Base-by-base conservation (phyloP, 75 land plant species). In the Adiantum capillusveneris region DNA sequence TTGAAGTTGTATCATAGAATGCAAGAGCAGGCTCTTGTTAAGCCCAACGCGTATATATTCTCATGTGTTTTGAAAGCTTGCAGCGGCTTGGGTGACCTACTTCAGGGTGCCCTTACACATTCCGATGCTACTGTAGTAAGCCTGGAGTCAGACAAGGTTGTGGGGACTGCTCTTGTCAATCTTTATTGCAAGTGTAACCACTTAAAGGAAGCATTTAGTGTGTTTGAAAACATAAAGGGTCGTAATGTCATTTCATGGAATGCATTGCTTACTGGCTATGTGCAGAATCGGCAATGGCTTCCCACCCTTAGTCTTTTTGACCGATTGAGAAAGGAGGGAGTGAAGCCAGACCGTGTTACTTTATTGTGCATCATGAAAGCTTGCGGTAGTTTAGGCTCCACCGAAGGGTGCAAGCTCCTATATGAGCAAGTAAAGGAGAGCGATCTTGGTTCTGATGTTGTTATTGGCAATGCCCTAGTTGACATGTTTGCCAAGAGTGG, bases 161-260 rank as follows among this genome's bases (percentile, higher is more conserved):
- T 72, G 21, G 75, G 67, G 26, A 80, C 71, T 65, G 64, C 79
- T 30, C 65, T 81, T 28, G 61, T 81, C 21, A 45, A 71, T n/a
- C 69, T 77, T 72, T 81, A 81, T 56, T 65, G 76, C 17, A 77
- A 69, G 66, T 81, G 80, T 66, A 80, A 80, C 11, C 64, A 57
- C 61, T 62, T 77, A 19, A 65, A 65, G 16, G 73, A 77, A 44
- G 84, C 80, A 18, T 45, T 22, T 25, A 30, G 11, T 7, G 70
- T 73, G 11, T 81, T 81, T 59, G 56, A 66, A 13, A 49, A 39
- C 34, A 77, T 81, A 75, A 12, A 31, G 11, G 26, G 29, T 24
- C 48, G 60, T 25, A 69, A 81, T 66, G 62, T 77, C 2, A 66
- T 81, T 57, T 57, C 84, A n/a, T 81, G 84, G 84, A 81, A 72